phyloP scores from a whole-genome alignment of 768 basidiomycete genomes.

The Cantharellus cinnabarinus region DNA sequence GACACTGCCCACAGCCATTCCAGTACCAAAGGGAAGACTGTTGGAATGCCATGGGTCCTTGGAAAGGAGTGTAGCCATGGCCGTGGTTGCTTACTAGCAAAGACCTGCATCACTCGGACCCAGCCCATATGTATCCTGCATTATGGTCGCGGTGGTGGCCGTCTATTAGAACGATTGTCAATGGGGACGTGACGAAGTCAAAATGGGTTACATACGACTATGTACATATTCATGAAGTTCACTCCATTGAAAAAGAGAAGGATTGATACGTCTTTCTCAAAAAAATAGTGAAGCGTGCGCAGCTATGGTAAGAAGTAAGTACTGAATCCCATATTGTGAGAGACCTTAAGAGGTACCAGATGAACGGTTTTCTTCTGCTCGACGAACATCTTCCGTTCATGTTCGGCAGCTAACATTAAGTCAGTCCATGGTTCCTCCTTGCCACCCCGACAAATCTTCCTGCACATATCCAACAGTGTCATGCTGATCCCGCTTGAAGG shows the following conservation, averaged over 20 bases:
- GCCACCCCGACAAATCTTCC: not conserved
- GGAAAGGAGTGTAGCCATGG: not conserved
- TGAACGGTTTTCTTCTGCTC: not conserved
- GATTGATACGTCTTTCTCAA: not conserved
- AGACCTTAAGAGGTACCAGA: not conserved
- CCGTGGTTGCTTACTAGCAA: not conserved
- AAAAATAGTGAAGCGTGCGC: not conserved
- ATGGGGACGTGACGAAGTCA: not conserved
- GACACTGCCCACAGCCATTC: too few species aligned
- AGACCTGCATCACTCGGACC: not conserved
- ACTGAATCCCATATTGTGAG: not conserved
- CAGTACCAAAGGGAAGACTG: too few species aligned
- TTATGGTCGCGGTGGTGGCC: slow-evolving; percentile 1
- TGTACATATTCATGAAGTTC: not conserved
- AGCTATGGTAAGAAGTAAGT: not conserved
- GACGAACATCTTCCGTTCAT: not conserved
- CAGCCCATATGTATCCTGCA: not conserved
- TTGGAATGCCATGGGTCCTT: too few species aligned
- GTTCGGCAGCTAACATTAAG: not conserved
- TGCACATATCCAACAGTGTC: slow-evolving; percentile 2
- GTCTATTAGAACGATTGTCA: slow-evolving; percentile 10
- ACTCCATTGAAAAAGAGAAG: not conserved
- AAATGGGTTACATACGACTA: not conserved
- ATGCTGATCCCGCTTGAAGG: slow-evolving; percentile 15
- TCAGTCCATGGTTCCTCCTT: not conserved